phyloP scores from a whole-genome alignment of 176 grass and related monocot species.

The Puya raimondii region DNA sequence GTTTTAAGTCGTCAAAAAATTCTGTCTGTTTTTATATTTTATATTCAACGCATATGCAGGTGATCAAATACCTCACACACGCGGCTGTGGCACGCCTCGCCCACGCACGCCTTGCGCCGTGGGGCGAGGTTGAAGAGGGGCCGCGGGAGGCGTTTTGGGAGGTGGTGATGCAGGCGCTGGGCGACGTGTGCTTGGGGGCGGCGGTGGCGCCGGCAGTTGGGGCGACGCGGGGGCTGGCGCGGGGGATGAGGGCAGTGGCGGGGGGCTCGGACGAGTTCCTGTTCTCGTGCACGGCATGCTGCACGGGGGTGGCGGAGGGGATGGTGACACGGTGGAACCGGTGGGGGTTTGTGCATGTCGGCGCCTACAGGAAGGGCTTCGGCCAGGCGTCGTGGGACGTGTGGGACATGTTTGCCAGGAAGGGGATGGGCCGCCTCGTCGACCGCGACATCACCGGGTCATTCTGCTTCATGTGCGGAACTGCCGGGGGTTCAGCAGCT shows the following conservation, averaged over 20 bases:
- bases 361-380: conserved; percentile 41
- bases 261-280: conserved; percentile 71
- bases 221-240: conserved; percentile 38
- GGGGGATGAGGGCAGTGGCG: conserved; percentile 34
- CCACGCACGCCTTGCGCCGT: conserved; percentile 32
- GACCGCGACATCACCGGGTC: conserved; percentile 81
- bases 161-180: conserved; percentile 40
- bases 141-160: conserved; percentile 35
- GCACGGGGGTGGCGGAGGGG: conserved; percentile 42
- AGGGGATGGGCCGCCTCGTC: conserved; percentile 59
- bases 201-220: conserved; percentile 46
- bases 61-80: conserved; percentile 42
- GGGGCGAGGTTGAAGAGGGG: conserved; percentile 11
- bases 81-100: conserved; percentile 60
- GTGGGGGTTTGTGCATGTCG: conserved; percentile 72
- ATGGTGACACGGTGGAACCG: conserved; percentile 63
- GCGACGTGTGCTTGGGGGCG: conserved; percentile 68
- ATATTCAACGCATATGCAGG: conserved; percentile 4
- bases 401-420: conserved; percentile 70
- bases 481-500: conserved; percentile 42
- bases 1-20: too few relatives aligned
- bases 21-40: too few relatives aligned
- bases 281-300: conserved; percentile 55
- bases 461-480: conserved; percentile 77
- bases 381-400: conserved; percentile 58